Evolutionary conservation across 2,329 filamentous ascomycete species (phyloP).

Genomic region (Claviceps spartinae): DNA sequence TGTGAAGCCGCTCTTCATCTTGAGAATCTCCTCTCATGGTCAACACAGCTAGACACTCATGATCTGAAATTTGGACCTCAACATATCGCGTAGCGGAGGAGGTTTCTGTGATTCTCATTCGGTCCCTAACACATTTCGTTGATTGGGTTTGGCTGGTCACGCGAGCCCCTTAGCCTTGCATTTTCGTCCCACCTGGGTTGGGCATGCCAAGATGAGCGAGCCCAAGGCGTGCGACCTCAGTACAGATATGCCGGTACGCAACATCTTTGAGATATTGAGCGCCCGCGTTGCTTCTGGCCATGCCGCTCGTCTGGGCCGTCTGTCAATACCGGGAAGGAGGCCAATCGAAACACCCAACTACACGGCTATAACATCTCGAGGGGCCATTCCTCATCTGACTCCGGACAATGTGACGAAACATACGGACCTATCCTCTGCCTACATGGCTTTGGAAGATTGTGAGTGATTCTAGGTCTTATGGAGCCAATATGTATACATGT

Average conservation of each 20-base stretch:
- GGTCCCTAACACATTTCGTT: background rate
- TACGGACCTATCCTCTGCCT: slow-evolving; percentile 54
- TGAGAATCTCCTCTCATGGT: background rate
- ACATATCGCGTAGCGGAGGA: background rate
- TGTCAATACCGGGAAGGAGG: slow-evolving; percentile 48
- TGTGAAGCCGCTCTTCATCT: background rate
- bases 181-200: background rate
- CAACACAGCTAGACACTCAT: background rate
- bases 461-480: slow-evolving; percentile 20
- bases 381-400: slow-evolving; percentile 74
- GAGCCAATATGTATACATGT: no score
- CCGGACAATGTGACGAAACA: slow-evolving; percentile 64
- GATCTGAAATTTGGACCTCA: background rate
- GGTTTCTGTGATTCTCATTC: background rate
- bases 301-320: slow-evolving; percentile 51
- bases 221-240: slow-evolving; percentile 8
- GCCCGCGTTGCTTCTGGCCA: slow-evolving; percentile 23
- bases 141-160: background rate
- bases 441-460: slow-evolving; percentile 90
- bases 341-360: slow-evolving; percentile 74
- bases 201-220: slow-evolving; percentile 15
- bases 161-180: background rate
- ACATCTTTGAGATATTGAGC: slow-evolving; percentile 34
- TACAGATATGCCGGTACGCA: slow-evolving; percentile 13
- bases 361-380: slow-evolving; percentile 67